Percentiles rank a stretch among this genome's conserved stretches.
phyloP scores from a whole-genome alignment of 352 stramenopile species.

The Blastocystis sp. region DNA sequence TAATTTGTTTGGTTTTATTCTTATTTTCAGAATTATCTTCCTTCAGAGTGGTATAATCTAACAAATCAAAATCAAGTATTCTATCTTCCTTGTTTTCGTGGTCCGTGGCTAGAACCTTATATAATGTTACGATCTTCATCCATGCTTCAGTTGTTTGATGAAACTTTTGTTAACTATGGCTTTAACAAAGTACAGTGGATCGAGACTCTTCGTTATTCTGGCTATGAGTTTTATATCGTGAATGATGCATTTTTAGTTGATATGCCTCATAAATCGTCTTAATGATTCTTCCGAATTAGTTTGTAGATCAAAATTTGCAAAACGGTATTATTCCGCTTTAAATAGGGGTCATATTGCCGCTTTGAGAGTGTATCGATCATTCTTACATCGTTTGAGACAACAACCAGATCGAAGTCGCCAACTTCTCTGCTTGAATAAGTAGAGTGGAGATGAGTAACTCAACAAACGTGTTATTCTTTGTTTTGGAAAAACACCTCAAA shows the following conservation, averaged over 20 bases:
- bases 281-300: not conserved
- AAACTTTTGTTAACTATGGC: constrained; percentile 64
- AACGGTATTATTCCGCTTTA: not conserved
- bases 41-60: not conserved
- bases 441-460: too few species aligned
- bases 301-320: not conserved
- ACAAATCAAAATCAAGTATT: not conserved
- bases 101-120: constrained; percentile 30
- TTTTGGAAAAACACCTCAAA: too few species aligned
- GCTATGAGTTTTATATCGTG: constrained; percentile 43
- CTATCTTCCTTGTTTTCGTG: constrained; percentile 9
- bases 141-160: constrained; percentile 34
- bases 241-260: constrained; percentile 34
- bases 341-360: not conserved
- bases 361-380: not conserved
- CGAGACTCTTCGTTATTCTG: constrained; percentile 39
- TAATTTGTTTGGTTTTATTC: not conserved
- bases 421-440: constrained; percentile 8
- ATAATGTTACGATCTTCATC: constrained; percentile 37
- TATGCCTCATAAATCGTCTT: constrained; percentile 36
- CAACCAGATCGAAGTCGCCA: not conserved
- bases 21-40: constrained; percentile 22
- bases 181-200: constrained; percentile 68
- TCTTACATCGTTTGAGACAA: not conserved
- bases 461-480: too few species aligned